Percentiles rank a stretch among this genome's conserved stretches.
These are phyloP conservation scores for Boeremia lycopersici DNA, from an alignment of 2,329 filamentous ascomycete genomes.

Conservation along the genomic window DNA sequence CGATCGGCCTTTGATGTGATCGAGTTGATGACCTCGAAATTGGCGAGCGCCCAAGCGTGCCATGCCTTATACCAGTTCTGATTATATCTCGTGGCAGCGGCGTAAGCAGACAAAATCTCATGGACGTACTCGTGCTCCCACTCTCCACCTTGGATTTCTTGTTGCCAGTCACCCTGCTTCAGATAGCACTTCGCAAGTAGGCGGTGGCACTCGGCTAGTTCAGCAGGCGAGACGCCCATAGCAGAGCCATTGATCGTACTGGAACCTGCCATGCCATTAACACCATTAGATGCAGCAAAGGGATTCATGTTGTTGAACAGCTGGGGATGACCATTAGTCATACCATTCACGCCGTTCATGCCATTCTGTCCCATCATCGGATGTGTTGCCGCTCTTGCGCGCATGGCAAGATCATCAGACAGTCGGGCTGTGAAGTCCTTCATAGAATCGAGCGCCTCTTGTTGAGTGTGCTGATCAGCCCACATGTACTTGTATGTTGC, in stretches of 20 bases:
- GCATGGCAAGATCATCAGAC: slow-evolving; percentile 62
- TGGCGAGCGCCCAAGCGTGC: slow-evolving; percentile 98
- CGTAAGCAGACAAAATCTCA: slow-evolving; percentile 90
- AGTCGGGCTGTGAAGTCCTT: slow-evolving; percentile 66
- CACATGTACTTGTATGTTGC: slow-evolving; percentile 98
- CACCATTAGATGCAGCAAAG: slow-evolving; percentile 54
- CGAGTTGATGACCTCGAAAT: slow-evolving; percentile 95
- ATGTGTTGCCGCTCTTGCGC: slow-evolving; percentile 42
- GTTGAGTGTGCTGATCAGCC: slow-evolving; percentile 64
- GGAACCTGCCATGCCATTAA: slow-evolving; percentile 56
- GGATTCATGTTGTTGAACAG: slow-evolving; percentile 42
- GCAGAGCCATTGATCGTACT: slow-evolving; percentile 36
- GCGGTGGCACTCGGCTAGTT: slow-evolving; percentile 63
- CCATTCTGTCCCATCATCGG: slow-evolving; percentile 42
- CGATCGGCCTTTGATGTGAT: slow-evolving; percentile 71
- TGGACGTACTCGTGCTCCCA: slow-evolving; percentile 87
- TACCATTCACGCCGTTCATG: slow-evolving; percentile 52
- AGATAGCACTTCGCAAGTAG: slow-evolving; percentile 95
- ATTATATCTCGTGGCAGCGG: slow-evolving; percentile 91
- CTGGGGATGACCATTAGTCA: slow-evolving; percentile 49
- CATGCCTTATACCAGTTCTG: slow-evolving; percentile 98
- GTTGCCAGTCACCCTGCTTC: slow-evolving; percentile 95
- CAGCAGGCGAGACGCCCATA: slow-evolving; percentile 34
- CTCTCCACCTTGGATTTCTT: slow-evolving; percentile 80
- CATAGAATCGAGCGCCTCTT: slow-evolving; percentile 60